Evolutionary conservation across 208 protist genomes (phyloP), one percentile per base, ranked within the genome.

Genomic region (Wallacemonas collosoma): DNA sequence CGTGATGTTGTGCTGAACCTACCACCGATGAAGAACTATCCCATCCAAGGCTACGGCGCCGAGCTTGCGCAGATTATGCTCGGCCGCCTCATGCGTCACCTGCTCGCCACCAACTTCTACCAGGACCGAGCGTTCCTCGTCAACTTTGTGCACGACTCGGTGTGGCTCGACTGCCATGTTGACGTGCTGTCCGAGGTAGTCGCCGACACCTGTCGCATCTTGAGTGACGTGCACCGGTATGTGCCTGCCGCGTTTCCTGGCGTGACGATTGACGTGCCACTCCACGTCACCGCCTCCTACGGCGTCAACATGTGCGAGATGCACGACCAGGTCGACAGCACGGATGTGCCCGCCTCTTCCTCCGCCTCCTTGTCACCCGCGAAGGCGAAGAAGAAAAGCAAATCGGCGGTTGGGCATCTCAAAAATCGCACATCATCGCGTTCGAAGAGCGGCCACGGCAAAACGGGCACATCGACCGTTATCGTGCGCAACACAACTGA

Each of bases 101-200:
- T 97, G 68, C 40, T 91, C 17, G 58, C 72, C 57, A 85, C 71
- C 17, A 55, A 84, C 71, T 91, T 88, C 78, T 97, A 94, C 76
- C 72, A 80, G 7, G 50, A 89, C 15, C 78, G 80, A 12, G 92
- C 88, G 6, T 86, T 82, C 66, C 76, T 97, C 44, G 86, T 84
- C 68, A 97, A 97, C 71, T 95, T 95, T 76, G 92, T 97, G 51
- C 92, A 97, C 79, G 92, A 97, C 79, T 94, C 92, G 4, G 81
- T 97, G 14, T 97, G 92, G 92, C 71, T 97, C 7, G 92, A 97
- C 71, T 97, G 90, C 69, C 92, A 97, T 51, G 75, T 91, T 11
- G 82, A 90, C 60, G 90, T 95, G 36, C 77, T 93, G 26, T 60
- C 82, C 67, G 64, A 89, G 77, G 90, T 87, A 35, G 82, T 91